These are phyloP conservation scores for Epichloe festucae DNA, from an alignment of 2,329 filamentous ascomycete species.

Conservation along the genomic window DNA sequence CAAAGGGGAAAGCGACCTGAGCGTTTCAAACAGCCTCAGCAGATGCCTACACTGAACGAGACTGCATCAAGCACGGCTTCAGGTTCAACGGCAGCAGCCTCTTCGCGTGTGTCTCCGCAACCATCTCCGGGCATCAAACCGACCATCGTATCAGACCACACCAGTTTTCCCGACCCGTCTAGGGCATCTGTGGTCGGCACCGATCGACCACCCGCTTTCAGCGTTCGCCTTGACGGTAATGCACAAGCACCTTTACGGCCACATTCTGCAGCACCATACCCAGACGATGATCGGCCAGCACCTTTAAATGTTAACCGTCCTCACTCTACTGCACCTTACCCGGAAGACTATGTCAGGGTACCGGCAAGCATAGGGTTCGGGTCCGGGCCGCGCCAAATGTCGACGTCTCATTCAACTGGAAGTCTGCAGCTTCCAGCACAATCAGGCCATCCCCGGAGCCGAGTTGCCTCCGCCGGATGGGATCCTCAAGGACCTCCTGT, in stretches of 20 bases:
- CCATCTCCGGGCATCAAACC: slow-evolving; percentile 28
- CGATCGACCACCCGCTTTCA: slow-evolving; percentile 36
- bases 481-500: slow-evolving; percentile 25
- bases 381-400: slow-evolving; percentile 22
- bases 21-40: slow-evolving; percentile 38
- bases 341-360: slow-evolving; percentile 34
- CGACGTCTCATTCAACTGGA: slow-evolving; percentile 31
- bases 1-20: slow-evolving; percentile 49
- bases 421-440: slow-evolving; percentile 29
- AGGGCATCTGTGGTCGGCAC: slow-evolving; percentile 22
- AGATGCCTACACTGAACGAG: slow-evolving; percentile 39
- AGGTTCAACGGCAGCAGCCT: slow-evolving; percentile 11
- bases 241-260: slow-evolving; percentile 24
- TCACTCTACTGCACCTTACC: slow-evolving; percentile 37
- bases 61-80: slow-evolving; percentile 15
- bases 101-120: slow-evolving; percentile 26
- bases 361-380: slow-evolving; percentile 28
- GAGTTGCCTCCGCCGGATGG: slow-evolving; percentile 31
- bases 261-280: slow-evolving; percentile 54
- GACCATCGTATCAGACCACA: slow-evolving; percentile 25
- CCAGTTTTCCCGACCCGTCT: slow-evolving; percentile 35
- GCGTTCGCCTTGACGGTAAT: slow-evolving; percentile 31
- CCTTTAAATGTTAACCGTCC: slow-evolving; percentile 31
- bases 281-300: slow-evolving; percentile 50
- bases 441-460: slow-evolving; percentile 22